Conservation (phyloP, 306 rosid species). For the Datisca glomerata region DNA sequence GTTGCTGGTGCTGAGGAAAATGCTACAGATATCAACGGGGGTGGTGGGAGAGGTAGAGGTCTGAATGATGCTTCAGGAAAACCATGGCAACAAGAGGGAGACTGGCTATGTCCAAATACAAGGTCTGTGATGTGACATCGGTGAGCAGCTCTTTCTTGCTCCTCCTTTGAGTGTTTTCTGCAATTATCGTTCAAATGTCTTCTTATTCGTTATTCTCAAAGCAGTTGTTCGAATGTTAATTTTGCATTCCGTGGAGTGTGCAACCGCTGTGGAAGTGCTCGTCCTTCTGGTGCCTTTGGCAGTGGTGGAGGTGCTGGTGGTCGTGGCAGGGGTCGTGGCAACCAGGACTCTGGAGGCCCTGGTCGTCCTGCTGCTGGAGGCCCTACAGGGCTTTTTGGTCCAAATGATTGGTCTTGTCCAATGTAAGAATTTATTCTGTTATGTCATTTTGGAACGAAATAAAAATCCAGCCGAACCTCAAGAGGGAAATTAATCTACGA, state of each 20-base stretch:
- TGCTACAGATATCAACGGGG: conserved; percentile 39
- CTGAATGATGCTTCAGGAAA: conserved; percentile 68
- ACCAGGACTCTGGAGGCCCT: conserved; percentile 47
- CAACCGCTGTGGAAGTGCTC: conserved; percentile 96
- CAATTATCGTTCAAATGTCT: conserved; percentile 14
- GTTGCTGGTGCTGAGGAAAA: conserved; percentile 41
- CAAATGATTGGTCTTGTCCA: conserved; percentile 98
- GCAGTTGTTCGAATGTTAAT: conserved; percentile 89
- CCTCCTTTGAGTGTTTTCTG: conserved; percentile 13
- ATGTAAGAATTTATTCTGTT: conserved; percentile 54
- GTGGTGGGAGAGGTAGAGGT: conserved; percentile 60
- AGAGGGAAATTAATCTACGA: no score
- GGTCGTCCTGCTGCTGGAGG: conserved; percentile 56
- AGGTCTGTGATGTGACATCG: conserved; percentile 99
- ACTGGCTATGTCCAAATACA: conserved; percentile 98
- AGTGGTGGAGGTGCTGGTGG: conserved; percentile 67
- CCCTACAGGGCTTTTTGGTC: conserved; percentile 82
- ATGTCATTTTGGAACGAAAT: neutral
- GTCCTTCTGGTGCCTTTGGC: conserved; percentile 84
- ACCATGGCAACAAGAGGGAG: conserved; percentile 98
- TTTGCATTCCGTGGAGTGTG: conserved; percentile 99
- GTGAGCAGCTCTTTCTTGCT: conserved; percentile 97
- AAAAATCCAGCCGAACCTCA: no score
- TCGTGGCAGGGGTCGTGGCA: conserved; percentile 81
- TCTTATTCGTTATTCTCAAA: conserved; percentile 22